These are phyloP conservation scores for Nannizziopsis arthrosporioides DNA, from an alignment of 2,329 filamentous ascomycete species.

Conservation along the genomic window DNA sequence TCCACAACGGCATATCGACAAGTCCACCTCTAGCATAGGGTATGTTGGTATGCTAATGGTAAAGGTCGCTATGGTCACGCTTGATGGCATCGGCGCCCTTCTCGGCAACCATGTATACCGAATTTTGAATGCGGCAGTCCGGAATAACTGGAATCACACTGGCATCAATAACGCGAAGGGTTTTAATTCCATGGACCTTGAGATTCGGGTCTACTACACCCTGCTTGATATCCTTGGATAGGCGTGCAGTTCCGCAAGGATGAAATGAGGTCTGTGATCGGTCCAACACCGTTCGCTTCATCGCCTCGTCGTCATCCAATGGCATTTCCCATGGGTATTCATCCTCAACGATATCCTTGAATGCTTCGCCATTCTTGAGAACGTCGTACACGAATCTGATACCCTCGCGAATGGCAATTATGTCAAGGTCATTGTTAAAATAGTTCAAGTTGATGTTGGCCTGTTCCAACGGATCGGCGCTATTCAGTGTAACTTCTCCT, in stretches of 20 bases:
- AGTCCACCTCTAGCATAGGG: no score
- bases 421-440: conserved; percentile 20
- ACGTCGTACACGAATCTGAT: conserved; percentile 45
- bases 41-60: no score
- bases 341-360: conserved; percentile 34
- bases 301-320: conserved; percentile 42
- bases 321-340: conserved; percentile 53
- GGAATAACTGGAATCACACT: conserved; percentile 46
- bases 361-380: conserved; percentile 45
- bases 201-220: conserved; percentile 44
- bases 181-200: conserved; percentile 43
- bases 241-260: conserved; percentile 45
- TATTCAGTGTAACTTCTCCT: conserved; percentile 36
- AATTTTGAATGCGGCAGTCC: conserved; percentile 48
- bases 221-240: conserved; percentile 42
- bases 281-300: conserved; percentile 47
- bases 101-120: conserved; percentile 50
- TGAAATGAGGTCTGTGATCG: conserved; percentile 50
- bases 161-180: conserved; percentile 46
- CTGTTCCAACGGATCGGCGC: conserved; percentile 28
- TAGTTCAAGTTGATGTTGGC: conserved; percentile 37
- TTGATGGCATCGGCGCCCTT: conserved; percentile 43
- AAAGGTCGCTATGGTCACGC: conserved; percentile 22
- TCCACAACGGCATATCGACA: no score
- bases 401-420: conserved; percentile 47